phyloP scores from a whole-genome alignment of 1,284 basidiomycete species.

The Hymenochaete sp. region DNA sequence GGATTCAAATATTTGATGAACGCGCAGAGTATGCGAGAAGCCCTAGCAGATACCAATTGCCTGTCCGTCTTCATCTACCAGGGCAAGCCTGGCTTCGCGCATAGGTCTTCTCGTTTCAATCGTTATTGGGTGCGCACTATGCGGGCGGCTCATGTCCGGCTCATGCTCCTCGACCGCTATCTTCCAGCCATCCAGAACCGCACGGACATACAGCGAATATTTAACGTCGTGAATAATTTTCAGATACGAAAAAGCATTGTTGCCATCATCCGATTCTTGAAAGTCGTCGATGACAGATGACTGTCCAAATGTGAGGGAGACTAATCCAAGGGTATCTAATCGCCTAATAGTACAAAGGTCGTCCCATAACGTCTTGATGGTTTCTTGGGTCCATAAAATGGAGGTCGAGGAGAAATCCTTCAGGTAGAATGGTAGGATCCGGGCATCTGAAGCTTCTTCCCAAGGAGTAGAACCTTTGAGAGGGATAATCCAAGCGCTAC shows the following conservation, averaged over 20 bases:
- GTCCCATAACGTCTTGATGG: slow-evolving; percentile 43
- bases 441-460: slow-evolving; percentile 33
- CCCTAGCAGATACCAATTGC: slow-evolving; percentile 10
- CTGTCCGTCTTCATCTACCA: slow-evolving; percentile 10
- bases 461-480: slow-evolving; percentile 48
- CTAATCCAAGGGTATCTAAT: slow-evolving; percentile 34
- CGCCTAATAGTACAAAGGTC: slow-evolving; percentile 39
- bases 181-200: slow-evolving; percentile 44
- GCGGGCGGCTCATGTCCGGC: background rate
- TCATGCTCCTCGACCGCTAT: slow-evolving; percentile 1
- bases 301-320: slow-evolving; percentile 47
- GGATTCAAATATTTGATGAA: too few relatives aligned
- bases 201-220: slow-evolving; percentile 41
- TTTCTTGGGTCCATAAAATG: slow-evolving; percentile 43
- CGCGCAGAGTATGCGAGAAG: too few relatives aligned
- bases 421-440: slow-evolving; percentile 11
- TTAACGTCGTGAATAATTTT: slow-evolving; percentile 52
- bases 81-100: slow-evolving; percentile 6
- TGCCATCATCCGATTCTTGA: slow-evolving; percentile 16
- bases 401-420: background rate
- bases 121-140: too few relatives aligned
- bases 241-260: slow-evolving; percentile 39
- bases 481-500: slow-evolving; percentile 56
- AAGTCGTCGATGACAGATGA: slow-evolving; percentile 22
- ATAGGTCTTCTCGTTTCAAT: slow-evolving; percentile 7